Evolutionary conservation across 2,329 filamentous ascomycete genomes (phyloP), one percentile per base, ranked within the genome.

Genomic region (Thielaviopsis musarum): DNA sequence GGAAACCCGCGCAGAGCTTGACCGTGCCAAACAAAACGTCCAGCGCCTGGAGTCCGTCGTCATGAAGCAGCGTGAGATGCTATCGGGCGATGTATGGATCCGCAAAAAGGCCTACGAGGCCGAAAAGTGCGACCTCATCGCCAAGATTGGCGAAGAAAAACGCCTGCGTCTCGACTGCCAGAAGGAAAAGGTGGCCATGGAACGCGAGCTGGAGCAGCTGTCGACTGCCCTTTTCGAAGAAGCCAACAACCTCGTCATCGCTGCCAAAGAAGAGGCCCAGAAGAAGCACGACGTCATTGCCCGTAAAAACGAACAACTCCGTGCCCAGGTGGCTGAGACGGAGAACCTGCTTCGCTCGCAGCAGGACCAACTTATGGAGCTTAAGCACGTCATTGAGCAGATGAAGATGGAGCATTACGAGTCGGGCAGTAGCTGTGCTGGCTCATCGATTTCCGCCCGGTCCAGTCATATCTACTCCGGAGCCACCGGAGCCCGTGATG

Each of bases 221-320:
- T 97, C 93, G 0, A 84, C 89, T 1, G 90, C 89, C 28, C 78
- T 98, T n/a, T 98, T 98, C 64, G 90, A 97, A 69, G 91, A 98
- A 75, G 93, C 93, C 56, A 97, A 98, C 73, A 91, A 87, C 77
- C 97, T 98, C 91, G 93, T 98, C 57, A 69, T 66, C 51, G 83
- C 82, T 17, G 91, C 91, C 45, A 88, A 95, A 67, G 89, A 91
- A 69, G 88, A 95, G 63, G 90, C 93, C 9, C 84, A 90, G 62
- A 83, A 81, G 64, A 89, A 96, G 65, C 85, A 89, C 45, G 90
- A 96, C 64, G 78, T 80, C 4, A 75, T 91, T 51, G 84, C 90
- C 60, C 87, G 86, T 67, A 88, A 88, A 68, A 95, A 93, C 66
- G 89, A 95, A 60, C 88, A 94, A 70, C 78, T 97, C 57, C 87